Base-by-base conservation (phyloP, 495 filamentous ascomycete genomes). In the Lasiosphaeria hispida region DNA sequence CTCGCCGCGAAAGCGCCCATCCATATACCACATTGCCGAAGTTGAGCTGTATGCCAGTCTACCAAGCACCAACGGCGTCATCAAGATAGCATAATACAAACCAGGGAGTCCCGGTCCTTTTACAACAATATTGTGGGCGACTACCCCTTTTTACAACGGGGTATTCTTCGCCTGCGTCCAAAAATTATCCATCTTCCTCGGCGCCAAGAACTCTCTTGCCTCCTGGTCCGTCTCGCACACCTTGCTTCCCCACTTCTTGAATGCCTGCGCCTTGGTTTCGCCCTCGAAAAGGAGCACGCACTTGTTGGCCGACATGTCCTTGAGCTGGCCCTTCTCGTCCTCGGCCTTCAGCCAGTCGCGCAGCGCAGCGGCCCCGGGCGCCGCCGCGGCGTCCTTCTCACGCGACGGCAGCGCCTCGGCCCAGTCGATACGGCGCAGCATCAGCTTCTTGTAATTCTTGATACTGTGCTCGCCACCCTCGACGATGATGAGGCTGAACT, bases 361-460 rank as follows among this genome's bases (percentile, higher is more conserved):
- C 65, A 87, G 82, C 41, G 81, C 51, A 7, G 54, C 55, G 7
- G 36, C 47, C 14, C 51, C 45, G 9, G 43, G 53, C 72, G 59
- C 86, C 86, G 42, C 81, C 80, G 55, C 86, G 77, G 33, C 80
- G 7, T 82, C 79, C 56, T 69, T 74, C 14, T 85, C 80, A 48
- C 79, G 77, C 1, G 92, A 87, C 3, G 85, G 83, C 3, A 84
- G 81, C 57, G 96, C 92, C 69, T 97, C 93, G 3, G 86, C 89
- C 94, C 94, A 99, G 68, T 93, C 85, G 64, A 97, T 92, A 13
- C 94, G 90, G 56, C 95, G 85, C 17, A 93, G 74, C 89, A 97
- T 92, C 30, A 97, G 75, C 69, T 73, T 95, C 65, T 87, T 88
- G 77, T 96, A 97, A 49, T 84, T 82, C 35, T 81, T 84, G 70